Evolutionary conservation across 176 grass and related monocot species (phyloP).

Genomic region (Aegilops speltoides): DNA sequence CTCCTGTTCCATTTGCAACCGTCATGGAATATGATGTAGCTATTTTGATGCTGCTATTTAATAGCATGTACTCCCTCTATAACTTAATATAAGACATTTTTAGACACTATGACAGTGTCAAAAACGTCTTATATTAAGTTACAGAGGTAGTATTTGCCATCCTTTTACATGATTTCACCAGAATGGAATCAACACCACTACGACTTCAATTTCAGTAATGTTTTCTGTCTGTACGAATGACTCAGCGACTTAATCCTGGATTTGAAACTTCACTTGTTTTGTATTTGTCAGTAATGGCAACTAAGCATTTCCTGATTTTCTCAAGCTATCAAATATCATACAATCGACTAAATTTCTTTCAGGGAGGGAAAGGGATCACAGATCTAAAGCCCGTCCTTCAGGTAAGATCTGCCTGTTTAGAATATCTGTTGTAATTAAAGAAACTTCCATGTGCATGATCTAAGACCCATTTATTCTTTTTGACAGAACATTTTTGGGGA

Average conservation of each 20-base stretch:
- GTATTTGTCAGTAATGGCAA: background rate
- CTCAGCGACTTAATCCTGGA: background rate
- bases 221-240: background rate
- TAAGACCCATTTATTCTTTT: slow-evolving; percentile 35
- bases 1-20: background rate
- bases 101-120: no score
- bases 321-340: slow-evolving; percentile 10
- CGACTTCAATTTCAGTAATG: background rate
- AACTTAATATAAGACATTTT: no score
- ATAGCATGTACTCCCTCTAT: background rate
- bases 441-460: slow-evolving; percentile 3
- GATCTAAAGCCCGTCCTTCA: slow-evolving; percentile 68
- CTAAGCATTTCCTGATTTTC: slow-evolving; percentile 7
- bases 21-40: background rate
- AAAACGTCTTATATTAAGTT: no score
- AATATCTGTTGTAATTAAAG: background rate
- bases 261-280: slow-evolving; percentile 21
- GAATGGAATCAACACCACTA: background rate
- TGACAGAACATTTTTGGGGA: slow-evolving; percentile 86
- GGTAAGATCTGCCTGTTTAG: slow-evolving; percentile 44
- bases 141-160: background rate
- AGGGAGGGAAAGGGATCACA: slow-evolving; percentile 95
- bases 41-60: background rate
- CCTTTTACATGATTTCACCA: background rate
- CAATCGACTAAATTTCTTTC: slow-evolving; percentile 33